phyloP scores from a whole-genome alignment of 2,329 filamentous ascomycete species.

The Venturia oleaginea region DNA sequence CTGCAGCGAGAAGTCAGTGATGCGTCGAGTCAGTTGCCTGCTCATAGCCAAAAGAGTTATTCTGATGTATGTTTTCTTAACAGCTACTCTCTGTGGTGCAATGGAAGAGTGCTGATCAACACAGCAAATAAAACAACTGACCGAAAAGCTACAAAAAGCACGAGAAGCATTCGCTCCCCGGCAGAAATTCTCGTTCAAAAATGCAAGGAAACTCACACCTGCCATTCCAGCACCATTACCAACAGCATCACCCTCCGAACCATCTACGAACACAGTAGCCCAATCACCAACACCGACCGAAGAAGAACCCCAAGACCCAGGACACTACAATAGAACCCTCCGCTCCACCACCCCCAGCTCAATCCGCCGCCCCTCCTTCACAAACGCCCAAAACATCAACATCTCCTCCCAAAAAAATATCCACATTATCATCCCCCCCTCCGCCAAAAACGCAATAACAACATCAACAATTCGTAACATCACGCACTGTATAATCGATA shows the following conservation, averaged over 20 bases:
- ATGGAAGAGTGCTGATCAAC: background rate
- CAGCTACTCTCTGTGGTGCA: no score
- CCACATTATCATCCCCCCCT: slow-evolving; percentile 68
- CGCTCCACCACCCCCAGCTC: background rate
- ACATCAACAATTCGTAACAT: slow-evolving; percentile 47
- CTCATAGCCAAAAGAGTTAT: slow-evolving; percentile 84
- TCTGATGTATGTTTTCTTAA: slow-evolving; percentile 27
- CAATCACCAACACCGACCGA: slow-evolving; percentile 18
- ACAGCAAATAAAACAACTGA: slow-evolving; percentile 69
- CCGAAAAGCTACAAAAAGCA: slow-evolving; percentile 66
- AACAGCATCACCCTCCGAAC: slow-evolving; percentile 34
- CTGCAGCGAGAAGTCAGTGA: slow-evolving; percentile 81
- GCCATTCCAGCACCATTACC: slow-evolving; percentile 42
- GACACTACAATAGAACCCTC: background rate
- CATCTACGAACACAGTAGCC: slow-evolving; percentile 25
- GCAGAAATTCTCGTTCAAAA: slow-evolving; percentile 76
- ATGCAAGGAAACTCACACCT: slow-evolving; percentile 43
- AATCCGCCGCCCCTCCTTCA: slow-evolving; percentile 45
- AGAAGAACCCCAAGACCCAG: background rate
- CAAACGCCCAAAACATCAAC: slow-evolving; percentile 47
- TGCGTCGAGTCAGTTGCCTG: slow-evolving; percentile 69
- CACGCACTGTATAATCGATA: slow-evolving; percentile 6
- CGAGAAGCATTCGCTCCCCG: slow-evolving; percentile 61
- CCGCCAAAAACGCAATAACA: slow-evolving; percentile 60
- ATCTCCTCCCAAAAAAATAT: slow-evolving; percentile 59